Base-by-base conservation (phyloP, 371 early-diverging fungal species). In the Coemansia sp. region DNA sequence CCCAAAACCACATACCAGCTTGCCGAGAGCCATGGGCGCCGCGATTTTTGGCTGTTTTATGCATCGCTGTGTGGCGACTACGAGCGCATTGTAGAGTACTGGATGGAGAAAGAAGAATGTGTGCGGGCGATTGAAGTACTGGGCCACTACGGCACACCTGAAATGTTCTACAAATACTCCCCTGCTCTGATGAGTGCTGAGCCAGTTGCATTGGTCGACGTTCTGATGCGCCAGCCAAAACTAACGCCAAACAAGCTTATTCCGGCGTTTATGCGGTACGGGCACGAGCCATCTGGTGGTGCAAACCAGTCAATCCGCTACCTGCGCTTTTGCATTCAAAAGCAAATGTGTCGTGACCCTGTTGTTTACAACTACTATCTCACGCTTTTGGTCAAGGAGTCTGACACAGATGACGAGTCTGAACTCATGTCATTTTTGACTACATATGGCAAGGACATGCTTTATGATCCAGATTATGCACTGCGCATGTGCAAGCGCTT, bases 361-460 rank as follows among this genome's bases (percentile, higher is more conserved):
- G 86, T 89, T 1, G 87, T 97, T 52, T 97, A 98, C 83, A 96
- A 98, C 76, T 92, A 89, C 60, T 82, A 97, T 14, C 75, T 98
- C 24, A 89, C 90, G 7, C 80, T 96, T 5, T 90, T 92, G 67
- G 93, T 90, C 3, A 84, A 87, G 11, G 89, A 92, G 57, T 83
- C 90, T 0, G 31, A 59, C 1, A 82, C 82, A 4, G 74, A 73
- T 13, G 87, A 89, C 66, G 93, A 89, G 57, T 77, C 79, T 10
- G 84, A 83, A 7, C 72, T 92, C 34, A 67, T 91, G 59, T 82
- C 79, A 10, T 93, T 90, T 77, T 78, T 93, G 66, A 84, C 84
- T 4, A 85, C 87, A 8, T 90, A 89, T 82, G 89, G 88, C 26
- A 82, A 81, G 29, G 85, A 85, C 21, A 87, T 87, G 84, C 82